Evolutionary conservation across 768 basidiomycete genomes (phyloP), one percentile per base, ranked within the genome.

Genomic region (Omphalotus guepiniiformis): DNA sequence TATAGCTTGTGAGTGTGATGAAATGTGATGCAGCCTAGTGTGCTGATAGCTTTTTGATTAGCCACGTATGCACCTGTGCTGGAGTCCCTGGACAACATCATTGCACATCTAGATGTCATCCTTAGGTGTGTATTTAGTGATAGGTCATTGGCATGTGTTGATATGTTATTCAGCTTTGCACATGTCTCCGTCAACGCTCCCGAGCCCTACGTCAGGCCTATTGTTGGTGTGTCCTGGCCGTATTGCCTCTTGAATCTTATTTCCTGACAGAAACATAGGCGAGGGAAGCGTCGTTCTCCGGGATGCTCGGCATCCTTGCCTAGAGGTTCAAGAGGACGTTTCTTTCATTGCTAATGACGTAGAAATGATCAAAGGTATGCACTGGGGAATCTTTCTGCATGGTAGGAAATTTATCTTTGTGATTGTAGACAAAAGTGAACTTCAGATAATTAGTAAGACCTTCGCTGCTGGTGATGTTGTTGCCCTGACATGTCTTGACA

Each of bases 311-410:
- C 96, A 99, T 68, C 96, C 96, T 12, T 97, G 95, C 57, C 72
- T 99, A 16, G 96, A 99, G 63, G 87, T 95, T 4, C 93, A 97
- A 60, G 95, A 97, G 42, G 96, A 93, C 32, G 76, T 99, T 34
- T 85, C 79, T 57, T 98, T 98, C 63, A 98, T 99, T 55, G 76
- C 94, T 1, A 99, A 98, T 60, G 91, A 98, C 58, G 83, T 96
- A 28, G 84, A 93, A 61, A 92, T 98, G 90, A 79, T 88, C 39
- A 93, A 92, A 71, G 83, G 89, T 82, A 54, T 45, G 69, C 34
- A 9, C n/a, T n/a, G 8, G 30, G 40, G 37, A 13, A 16, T 45
- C 6, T 34, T 15, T 32, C 39, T 40, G 39, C 29, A 42, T 25
- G 16, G 6, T 13, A 18, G 18, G 13, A 4, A 12, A 18, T 36